Base-by-base conservation (phyloP, 2,329 filamentous ascomycete genomes). In the Xylaria sp. region DNA sequence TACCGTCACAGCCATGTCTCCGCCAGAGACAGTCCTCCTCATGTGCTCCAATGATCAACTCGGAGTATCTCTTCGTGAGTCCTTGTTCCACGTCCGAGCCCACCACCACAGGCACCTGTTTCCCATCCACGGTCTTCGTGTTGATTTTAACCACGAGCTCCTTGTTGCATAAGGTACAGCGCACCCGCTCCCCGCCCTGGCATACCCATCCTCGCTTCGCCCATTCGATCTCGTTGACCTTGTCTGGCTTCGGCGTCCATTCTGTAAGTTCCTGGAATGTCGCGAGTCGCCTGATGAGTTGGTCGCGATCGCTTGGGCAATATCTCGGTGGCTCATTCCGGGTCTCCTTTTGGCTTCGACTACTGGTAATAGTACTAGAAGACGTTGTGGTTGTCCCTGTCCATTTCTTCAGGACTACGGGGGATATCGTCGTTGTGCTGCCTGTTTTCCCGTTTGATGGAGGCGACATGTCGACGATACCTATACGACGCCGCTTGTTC, bases 151-250 rank as follows among this genome's bases (percentile, higher is more conserved):
- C 91, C 4, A 95, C 85, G 42, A 97, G 82, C 70, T 96, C 91
- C 71, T 90, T 89, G 73, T 90, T 89, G 73, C 95, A 99, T 2
- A 94, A 87, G 42, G 90, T 89, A 75, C 95, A 99, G 17, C 88
- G 87, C 15, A 98, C 92, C 3, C 91, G 91, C 77, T 96, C 93
- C 67, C 88, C 88, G 70, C 90, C 90, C 47, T 90, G 87, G 71
- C 94, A 97, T 3, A 89, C 83, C 94, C 95, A 99, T 0, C 94
- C 94, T 61, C 91, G 83, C 80, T 94, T 97, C 0, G 94, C 94
- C 95, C 95, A 99, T 75, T 93, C 90, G 7, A 97, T 88, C 78
- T 98, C 95, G 73, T 88, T 92, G 70, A 98, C 89, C 35, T 83
- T 83, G 55, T 94, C 87, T 0, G 95, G 94, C 75, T 98, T 98